phyloP scores from a whole-genome alignment of 2,329 filamentous ascomycete species.

The Lecanicillium sp. region DNA sequence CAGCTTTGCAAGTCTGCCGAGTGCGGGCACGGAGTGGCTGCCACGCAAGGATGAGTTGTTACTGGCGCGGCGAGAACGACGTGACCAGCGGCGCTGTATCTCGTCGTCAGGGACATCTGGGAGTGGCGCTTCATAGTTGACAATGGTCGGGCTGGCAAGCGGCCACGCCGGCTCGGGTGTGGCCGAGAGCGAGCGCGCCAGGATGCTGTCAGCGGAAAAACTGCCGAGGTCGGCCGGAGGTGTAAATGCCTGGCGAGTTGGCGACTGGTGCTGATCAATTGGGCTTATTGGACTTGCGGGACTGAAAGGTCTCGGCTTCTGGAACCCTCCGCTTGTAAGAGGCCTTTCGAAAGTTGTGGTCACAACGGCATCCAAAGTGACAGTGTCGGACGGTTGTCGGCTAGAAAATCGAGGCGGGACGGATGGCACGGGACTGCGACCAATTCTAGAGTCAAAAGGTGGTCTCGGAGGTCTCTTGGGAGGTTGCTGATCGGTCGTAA shows the following conservation, averaged over 20 bases:
- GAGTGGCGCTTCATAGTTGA: conserved; percentile 35
- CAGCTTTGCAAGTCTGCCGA: conserved; percentile 35
- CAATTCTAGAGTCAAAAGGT: conserved; percentile 34
- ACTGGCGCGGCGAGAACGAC: conserved; percentile 34
- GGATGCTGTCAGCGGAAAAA: conserved; percentile 20
- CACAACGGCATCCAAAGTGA: conserved; percentile 31
- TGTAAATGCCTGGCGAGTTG: conserved; percentile 8
- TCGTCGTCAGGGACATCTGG: conserved; percentile 58
- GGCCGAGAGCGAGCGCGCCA: conserved; percentile 33
- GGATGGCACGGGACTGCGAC: conserved; percentile 26
- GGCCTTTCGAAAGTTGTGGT: conserved; percentile 32
- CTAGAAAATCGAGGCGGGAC: conserved; percentile 50
- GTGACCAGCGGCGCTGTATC: conserved; percentile 34
- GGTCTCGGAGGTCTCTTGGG: conserved; percentile 29
- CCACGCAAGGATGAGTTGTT: conserved; percentile 44
- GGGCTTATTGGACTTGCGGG: conserved; percentile 15
- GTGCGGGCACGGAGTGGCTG: conserved; percentile 47
- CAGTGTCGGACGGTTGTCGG: conserved; percentile 38
- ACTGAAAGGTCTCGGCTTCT: conserved; percentile 35
- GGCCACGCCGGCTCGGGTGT: conserved; percentile 35
- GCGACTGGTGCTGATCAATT: conserved; percentile 12
- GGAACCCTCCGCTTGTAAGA: conserved; percentile 36
- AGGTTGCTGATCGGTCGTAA: conserved; percentile 2
- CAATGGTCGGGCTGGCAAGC: conserved; percentile 16
- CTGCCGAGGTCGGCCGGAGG: conserved; percentile 10